phyloP scores from a whole-genome alignment of 352 stramenopile species.

The Phytophthora rubi region DNA sequence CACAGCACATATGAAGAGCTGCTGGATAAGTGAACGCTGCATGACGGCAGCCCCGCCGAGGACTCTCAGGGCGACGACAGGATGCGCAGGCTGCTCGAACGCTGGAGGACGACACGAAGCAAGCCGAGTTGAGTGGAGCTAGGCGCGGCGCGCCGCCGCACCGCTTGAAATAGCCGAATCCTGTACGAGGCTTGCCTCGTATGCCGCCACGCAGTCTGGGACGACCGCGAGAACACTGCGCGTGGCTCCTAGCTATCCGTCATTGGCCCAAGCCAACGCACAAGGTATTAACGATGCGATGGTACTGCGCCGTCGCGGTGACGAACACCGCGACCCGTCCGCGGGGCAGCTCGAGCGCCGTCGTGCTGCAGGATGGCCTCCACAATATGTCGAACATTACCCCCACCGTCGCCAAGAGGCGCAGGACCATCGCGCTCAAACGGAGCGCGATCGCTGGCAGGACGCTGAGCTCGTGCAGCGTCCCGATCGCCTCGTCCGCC shows the following conservation, averaged over 20 bases:
- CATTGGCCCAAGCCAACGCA: neutral
- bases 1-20: neutral
- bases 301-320: neutral
- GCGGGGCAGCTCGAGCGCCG: too few species aligned
- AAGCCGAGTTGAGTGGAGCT: neutral
- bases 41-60: neutral
- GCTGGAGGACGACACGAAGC: neutral
- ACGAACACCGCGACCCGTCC: neutral
- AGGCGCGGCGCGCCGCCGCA: too few species aligned
- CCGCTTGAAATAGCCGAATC: neutral
- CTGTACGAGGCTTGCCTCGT: neutral
- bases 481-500: neutral
- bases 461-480: neutral
- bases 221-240: neutral
- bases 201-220: neutral
- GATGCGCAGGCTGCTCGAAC: neutral
- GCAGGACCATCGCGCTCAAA: neutral
- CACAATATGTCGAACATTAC: neutral
- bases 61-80: neutral
- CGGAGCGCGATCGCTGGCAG: neutral
- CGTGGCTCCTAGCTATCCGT: too few species aligned
- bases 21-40: neutral
- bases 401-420: neutral
- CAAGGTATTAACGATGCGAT: neutral
- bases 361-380: too few species aligned